phyloP scores from a whole-genome alignment of 2,329 filamentous ascomycete genomes.

The Xylariaceae sp. region DNA sequence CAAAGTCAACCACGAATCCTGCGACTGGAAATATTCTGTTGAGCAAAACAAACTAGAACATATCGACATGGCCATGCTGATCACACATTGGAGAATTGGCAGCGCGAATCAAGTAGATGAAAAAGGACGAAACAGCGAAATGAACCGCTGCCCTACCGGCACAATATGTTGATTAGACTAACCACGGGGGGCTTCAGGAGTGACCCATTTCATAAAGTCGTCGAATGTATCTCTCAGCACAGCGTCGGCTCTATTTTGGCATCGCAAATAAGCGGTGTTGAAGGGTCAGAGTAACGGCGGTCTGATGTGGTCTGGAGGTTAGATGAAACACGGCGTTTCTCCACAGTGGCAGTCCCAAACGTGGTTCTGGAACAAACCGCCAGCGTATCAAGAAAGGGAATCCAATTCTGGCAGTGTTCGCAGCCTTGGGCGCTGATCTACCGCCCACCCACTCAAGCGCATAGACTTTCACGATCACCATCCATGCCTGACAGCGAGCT shows the following conservation, averaged over 20 bases:
- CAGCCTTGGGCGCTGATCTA: not conserved
- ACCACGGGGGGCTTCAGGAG: not conserved
- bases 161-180: conserved; percentile 11
- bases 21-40: no score
- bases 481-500: not conserved
- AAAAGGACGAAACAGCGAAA: conserved; percentile 5
- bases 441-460: not conserved
- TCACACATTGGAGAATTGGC: conserved; percentile 6
- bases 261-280: not conserved
- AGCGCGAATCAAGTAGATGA: conserved; percentile 6
- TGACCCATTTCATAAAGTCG: no score
- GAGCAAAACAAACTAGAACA: no score
- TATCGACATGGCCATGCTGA: no score
- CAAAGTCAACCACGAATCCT: conserved; percentile 6
- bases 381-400: conserved; percentile 1
- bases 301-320: conserved; percentile 4
- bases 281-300: conserved; percentile 1
- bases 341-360: conserved; percentile 10
- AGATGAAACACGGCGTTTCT: conserved; percentile 19
- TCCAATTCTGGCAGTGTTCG: not conserved
- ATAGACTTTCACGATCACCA: not conserved
- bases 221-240: no score
- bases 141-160: conserved; percentile 16
- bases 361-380: conserved; percentile 8
- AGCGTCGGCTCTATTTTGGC: no score